phyloP scores from a whole-genome alignment of 192 early-diverging fungal species.

The Gamsiella multidivaricata region DNA sequence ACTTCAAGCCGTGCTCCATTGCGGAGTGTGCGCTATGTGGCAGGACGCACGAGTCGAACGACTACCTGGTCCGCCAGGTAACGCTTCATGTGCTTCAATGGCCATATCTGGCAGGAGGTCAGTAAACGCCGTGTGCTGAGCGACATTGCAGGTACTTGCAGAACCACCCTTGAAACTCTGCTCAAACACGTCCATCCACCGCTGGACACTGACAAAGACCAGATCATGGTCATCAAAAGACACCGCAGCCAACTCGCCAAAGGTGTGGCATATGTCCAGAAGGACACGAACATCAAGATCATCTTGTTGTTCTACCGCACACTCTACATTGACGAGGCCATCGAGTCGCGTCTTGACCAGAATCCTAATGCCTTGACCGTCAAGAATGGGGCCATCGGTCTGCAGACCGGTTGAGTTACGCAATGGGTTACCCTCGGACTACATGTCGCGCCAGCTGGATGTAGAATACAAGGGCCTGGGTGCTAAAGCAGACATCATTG shows the following conservation, averaged over 20 bases:
- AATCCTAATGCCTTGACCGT: constrained; percentile 3
- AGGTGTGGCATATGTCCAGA: not conserved
- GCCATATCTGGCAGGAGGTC: constrained; percentile 9
- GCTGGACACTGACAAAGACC: not conserved
- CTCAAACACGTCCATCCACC: constrained; percentile 4
- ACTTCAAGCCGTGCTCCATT: constrained; percentile 8
- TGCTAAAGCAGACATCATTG: not conserved
- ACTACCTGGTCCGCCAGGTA: constrained; percentile 16
- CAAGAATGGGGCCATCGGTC: constrained; percentile 3
- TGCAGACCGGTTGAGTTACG: not conserved
- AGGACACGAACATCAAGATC: not conserved
- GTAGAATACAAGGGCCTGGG: constrained; percentile 2
- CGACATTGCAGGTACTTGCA: constrained; percentile 4
- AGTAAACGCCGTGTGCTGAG: not conserved
- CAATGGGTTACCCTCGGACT: not conserved
- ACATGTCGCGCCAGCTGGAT: constrained; percentile 11
- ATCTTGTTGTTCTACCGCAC: constrained; percentile 1
- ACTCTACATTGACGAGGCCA: not conserved
- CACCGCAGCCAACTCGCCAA: not conserved
- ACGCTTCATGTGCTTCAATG: constrained; percentile 10
- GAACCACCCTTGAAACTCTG: not conserved
- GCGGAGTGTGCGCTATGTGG: constrained; percentile 9
- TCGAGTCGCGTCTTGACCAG: constrained; percentile 8
- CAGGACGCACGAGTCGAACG: not conserved
- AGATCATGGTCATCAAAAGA: not conserved